A percentile compares a stretch with the other conserved stretches of the same genome.
These are phyloP conservation scores for Gossypium stocksii DNA, from an alignment of 345 rosid species.

Conservation along the genomic window DNA sequence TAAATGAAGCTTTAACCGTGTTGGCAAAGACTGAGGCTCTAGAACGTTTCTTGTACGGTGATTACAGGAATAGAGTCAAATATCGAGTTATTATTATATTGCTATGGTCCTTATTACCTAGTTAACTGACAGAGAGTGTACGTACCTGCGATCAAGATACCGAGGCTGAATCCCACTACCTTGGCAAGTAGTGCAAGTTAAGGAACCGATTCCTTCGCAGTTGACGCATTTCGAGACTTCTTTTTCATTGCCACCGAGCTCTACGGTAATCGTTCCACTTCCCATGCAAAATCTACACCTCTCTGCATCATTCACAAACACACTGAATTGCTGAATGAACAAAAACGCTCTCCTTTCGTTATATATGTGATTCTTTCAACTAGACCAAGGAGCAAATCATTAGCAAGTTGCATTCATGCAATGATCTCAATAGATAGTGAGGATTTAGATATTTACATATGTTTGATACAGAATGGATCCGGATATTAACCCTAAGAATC, in stretches of 20 bases:
- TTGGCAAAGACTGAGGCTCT: too few relatives aligned
- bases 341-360: not conserved
- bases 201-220: conserved; percentile 77
- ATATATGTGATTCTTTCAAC: not conserved
- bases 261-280: conserved; percentile 57
- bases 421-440: too few relatives aligned
- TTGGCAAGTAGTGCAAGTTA: conserved; percentile 95
- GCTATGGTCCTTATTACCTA: not conserved
- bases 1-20: not conserved
- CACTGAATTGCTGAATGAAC: not conserved
- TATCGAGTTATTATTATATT: not conserved
- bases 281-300: conserved; percentile 86
- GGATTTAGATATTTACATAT: too few relatives aligned
- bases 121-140: not conserved
- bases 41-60: not conserved
- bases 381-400: not conserved
- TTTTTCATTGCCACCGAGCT: conserved; percentile 72
- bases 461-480: too few relatives aligned
- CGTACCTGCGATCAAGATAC: conserved; percentile 92
- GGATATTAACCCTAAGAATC: too few relatives aligned
- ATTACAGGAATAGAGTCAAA: not conserved
- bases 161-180: conserved; percentile 96
- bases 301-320: conserved; percentile 38
- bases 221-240: conserved; percentile 78
- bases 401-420: too few relatives aligned